These are phyloP conservation scores for Lecanoromycetidae sp. DNA, from an alignment of 2,329 filamentous ascomycete species.

Conservation along the genomic window DNA sequence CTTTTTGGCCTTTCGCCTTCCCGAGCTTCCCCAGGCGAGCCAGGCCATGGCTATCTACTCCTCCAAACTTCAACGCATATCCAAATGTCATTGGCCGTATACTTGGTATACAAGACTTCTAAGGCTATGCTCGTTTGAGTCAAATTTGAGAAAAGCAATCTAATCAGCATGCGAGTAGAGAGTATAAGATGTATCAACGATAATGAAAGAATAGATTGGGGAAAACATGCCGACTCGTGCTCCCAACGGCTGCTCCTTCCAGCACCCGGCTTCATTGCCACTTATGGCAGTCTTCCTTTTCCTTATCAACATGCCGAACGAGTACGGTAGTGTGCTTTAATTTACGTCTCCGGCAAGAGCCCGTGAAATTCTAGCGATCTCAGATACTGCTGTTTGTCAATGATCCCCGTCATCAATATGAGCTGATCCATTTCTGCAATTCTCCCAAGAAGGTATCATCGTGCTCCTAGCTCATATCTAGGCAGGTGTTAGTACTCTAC, in stretches of 20 bases:
- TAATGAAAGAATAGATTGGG: background rate
- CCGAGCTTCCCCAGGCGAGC: background rate
- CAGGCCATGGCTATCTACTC: too few species aligned
- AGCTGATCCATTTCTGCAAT: constrained; percentile 83
- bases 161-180: too few species aligned
- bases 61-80: too few species aligned
- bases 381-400: constrained; percentile 66
- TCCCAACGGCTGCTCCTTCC: background rate
- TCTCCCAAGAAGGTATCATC: constrained; percentile 55
- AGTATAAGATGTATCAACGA: background rate
- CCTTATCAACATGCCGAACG: too few species aligned
- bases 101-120: too few species aligned
- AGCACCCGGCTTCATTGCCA: background rate
- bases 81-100: too few species aligned
- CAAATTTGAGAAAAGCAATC: too few species aligned
- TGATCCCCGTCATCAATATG: constrained; percentile 66
- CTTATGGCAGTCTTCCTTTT: constrained; percentile 63
- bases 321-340: too few species aligned
- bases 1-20: too few species aligned
- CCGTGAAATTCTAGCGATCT: constrained; percentile 88
- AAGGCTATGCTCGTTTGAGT: too few species aligned
- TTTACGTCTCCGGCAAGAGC: constrained; percentile 67
- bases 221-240: background rate
- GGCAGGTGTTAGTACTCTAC: background rate
- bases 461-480: background rate